Evolutionary conservation across 2,329 filamentous ascomycete species (phyloP).

Genomic region (Xylaria sp.): DNA sequence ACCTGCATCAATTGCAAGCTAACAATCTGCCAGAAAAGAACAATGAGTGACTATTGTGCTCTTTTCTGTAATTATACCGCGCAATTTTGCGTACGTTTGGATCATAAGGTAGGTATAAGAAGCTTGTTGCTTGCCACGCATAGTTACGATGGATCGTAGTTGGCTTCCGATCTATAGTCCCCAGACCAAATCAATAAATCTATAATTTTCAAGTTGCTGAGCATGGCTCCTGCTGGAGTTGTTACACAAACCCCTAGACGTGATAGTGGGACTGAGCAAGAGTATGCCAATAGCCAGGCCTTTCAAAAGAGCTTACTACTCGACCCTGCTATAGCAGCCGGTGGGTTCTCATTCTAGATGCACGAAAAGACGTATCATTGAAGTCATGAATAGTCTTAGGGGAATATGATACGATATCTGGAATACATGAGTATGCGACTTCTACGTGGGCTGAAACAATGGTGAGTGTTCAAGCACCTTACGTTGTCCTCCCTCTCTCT

Average conservation of each 20-base stretch:
- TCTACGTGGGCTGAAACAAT: neutral
- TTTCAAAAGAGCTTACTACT: neutral
- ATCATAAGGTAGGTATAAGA: too few species aligned
- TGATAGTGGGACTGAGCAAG: neutral
- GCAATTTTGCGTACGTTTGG: too few species aligned
- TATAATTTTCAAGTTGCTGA: too few species aligned
- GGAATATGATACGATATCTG: neutral
- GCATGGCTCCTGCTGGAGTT: neutral
- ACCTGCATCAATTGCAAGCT: neutral
- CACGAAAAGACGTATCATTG: neutral
- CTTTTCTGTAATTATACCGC: too few species aligned
- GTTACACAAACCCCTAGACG: neutral
- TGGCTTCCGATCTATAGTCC: too few species aligned
- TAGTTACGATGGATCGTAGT: too few species aligned
- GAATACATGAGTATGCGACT: neutral
- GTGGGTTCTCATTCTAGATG: neutral
- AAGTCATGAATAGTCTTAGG: neutral
- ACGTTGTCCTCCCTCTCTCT: neutral
- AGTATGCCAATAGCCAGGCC: neutral
- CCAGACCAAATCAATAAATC: too few species aligned
- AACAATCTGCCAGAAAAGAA: neutral
- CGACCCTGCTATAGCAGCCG: neutral
- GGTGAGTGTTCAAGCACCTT: neutral
- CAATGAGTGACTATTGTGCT: too few species aligned
- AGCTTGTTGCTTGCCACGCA: too few species aligned